Evolutionary conservation across 345 rosid species (phyloP).

Genomic region (Geranium brycei): DNA sequence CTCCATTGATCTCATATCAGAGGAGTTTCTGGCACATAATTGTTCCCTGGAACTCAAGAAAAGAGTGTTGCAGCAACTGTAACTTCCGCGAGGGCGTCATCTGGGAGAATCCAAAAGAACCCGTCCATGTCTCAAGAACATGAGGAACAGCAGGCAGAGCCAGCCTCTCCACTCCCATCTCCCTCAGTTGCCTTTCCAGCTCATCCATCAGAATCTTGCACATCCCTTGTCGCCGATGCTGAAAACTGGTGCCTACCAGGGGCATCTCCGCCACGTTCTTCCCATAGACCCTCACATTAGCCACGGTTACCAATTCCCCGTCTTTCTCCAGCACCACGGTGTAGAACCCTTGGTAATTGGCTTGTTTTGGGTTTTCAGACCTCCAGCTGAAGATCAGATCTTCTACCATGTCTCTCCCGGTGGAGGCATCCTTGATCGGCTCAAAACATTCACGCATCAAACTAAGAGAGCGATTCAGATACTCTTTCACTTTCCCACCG

Average conservation of each 20-base stretch:
- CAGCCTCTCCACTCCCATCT: slow-evolving; percentile 30
- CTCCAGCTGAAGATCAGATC: neutral
- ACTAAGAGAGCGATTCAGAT: neutral
- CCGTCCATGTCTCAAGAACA: slow-evolving; percentile 29
- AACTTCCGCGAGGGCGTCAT: slow-evolving; percentile 16
- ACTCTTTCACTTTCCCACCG: neutral
- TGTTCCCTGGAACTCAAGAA: slow-evolving; percentile 29
- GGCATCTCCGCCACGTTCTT: slow-evolving; percentile 20
- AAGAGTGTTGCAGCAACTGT: slow-evolving; percentile 12
- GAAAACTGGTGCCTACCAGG: slow-evolving; percentile 14
- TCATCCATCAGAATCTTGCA: slow-evolving; percentile 14
- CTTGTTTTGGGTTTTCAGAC: neutral
- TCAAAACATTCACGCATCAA: neutral
- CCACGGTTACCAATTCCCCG: slow-evolving; percentile 3
- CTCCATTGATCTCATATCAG: neutral
- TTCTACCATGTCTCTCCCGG: neutral
- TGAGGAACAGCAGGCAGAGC: slow-evolving; percentile 27
- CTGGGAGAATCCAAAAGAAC: slow-evolving; percentile 28
- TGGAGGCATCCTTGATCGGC: neutral
- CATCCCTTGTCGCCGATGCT: slow-evolving; percentile 15
- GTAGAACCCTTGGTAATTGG: slow-evolving; percentile 16
- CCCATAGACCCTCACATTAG: slow-evolving; percentile 17
- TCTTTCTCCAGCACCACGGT: slow-evolving; percentile 12
- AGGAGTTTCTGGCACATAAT: slow-evolving; percentile 28
- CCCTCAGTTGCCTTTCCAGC: slow-evolving; percentile 16